These are phyloP conservation scores for Striga hermonthica DNA, from an alignment of 305 asterid genomes.

Conservation along the genomic window DNA sequence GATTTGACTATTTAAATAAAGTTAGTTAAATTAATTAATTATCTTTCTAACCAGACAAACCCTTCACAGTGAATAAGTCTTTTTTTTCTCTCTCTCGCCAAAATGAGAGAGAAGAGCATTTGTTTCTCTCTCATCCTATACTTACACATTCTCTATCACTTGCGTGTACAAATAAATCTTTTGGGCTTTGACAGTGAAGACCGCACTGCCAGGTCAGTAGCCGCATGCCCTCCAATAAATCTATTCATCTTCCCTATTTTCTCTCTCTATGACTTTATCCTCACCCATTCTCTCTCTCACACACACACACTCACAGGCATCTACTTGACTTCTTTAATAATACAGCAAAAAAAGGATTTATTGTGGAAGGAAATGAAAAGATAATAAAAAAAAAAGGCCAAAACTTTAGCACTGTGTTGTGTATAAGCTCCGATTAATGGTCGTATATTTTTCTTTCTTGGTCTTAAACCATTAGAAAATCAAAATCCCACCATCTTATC, in stretches of 20 bases:
- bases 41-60: slow-evolving; percentile 32
- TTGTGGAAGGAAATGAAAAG: not conserved
- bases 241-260: not conserved
- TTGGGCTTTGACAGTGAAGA: slow-evolving; percentile 29
- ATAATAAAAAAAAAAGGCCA: not conserved
- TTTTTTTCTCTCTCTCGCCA: slow-evolving; percentile 15
- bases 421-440: slow-evolving; percentile 12
- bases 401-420: not conserved
- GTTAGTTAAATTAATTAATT: not conserved
- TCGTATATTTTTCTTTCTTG: slow-evolving; percentile 13
- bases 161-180: not conserved
- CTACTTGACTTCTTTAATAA: slow-evolving; percentile 23
- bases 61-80: slow-evolving; percentile 24
- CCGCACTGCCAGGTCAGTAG: slow-evolving; percentile 31
- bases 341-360: slow-evolving; percentile 7
- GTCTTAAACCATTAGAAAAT: slow-evolving; percentile 16
- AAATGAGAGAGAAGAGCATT: not conserved
- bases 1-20: slow-evolving; percentile 14
- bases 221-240: slow-evolving; percentile 22
- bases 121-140: slow-evolving; percentile 32
- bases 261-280: not conserved
- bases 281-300: slow-evolving; percentile 1
- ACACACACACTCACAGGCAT: slow-evolving; percentile 24
- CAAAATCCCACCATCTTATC: slow-evolving; percentile 26
- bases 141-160: slow-evolving; percentile 4